Base-by-base conservation (phyloP, 805 yeast genomes). In the Ogataea siamensis region DNA sequence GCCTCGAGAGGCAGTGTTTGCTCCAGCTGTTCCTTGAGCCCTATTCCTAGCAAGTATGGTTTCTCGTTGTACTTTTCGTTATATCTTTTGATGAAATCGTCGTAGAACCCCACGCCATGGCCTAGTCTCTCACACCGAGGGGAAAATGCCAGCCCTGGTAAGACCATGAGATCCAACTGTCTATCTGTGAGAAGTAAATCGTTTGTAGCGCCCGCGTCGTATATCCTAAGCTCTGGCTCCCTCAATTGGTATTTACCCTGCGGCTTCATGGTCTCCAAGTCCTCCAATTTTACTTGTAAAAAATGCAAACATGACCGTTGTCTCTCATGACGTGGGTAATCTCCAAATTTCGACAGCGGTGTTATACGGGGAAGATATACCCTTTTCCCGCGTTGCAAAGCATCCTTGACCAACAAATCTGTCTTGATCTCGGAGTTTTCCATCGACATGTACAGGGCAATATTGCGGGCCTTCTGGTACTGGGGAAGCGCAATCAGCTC, bases 41-140 rank as follows among this genome's bases (percentile, higher is more conserved):
- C 87, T 3, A 83, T 57, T 0, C 89, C 95, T 1, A 86, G 53
- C 22, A 78, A 50, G 23, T 54, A 57, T 0, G 83, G 83, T 12
- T 37, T 41, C 40, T 49, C 29, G 26, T 47, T 21, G 63, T 61
- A 54, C 5, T 17, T 26, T 53, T 69, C 58, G 6, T 45, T 16
- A 48, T 78, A 78, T 34, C 83, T 62, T 31, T 68, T 63, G 28
- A 84, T 70, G 51, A 69, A 84, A 50, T 82, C 87, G 57, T 91
- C 99, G 58, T 93, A 91, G 58, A 76, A 88, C 0, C 97, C 99
- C 5, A 81, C 91, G 1, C 99, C 99, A 57, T 87, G 95, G 1
- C 99, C 99, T 37, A 91, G 57, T 37, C 99, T 58, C 21, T 47
- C 40, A 12, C 67, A 61, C 1, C 42, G 41, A 5, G 18, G 47